phyloP scores from a whole-genome alignment of 2,329 filamentous ascomycete species.

The Teratosphaeriaceae sp. region DNA sequence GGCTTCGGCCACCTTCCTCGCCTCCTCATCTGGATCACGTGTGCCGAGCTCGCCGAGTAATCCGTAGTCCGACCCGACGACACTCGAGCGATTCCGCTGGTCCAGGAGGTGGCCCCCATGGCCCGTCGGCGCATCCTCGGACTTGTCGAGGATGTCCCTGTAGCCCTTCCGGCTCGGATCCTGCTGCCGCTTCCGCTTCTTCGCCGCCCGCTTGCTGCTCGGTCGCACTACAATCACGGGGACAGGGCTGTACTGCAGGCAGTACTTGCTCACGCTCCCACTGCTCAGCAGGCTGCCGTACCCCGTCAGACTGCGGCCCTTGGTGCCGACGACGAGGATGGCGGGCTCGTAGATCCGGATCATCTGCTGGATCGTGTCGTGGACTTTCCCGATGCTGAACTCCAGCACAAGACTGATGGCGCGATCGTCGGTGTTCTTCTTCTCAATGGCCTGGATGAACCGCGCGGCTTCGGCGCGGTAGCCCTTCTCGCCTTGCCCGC shows the following conservation, averaged over 20 bases:
- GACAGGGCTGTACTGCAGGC: slow-evolving; percentile 85
- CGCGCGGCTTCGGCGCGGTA: slow-evolving; percentile 71
- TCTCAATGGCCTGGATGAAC: slow-evolving; percentile 68
- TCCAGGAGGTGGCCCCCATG: slow-evolving; percentile 50
- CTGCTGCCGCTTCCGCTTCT: slow-evolving; percentile 75
- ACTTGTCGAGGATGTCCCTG: slow-evolving; percentile 66
- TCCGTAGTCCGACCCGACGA: slow-evolving; percentile 33
- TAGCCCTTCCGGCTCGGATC: slow-evolving; percentile 73
- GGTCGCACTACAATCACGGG: slow-evolving; percentile 89
- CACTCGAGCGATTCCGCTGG: slow-evolving; percentile 40
- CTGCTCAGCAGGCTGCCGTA: slow-evolving; percentile 73
- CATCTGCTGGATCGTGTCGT: slow-evolving; percentile 84
- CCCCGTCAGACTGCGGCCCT: slow-evolving; percentile 75
- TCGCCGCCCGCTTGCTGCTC: slow-evolving; percentile 79
- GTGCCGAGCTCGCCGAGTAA: slow-evolving; percentile 24
- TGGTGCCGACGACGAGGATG: slow-evolving; percentile 84
- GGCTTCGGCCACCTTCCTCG: slow-evolving; percentile 34
- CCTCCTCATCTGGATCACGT: slow-evolving; percentile 29
- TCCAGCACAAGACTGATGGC: slow-evolving; percentile 82
- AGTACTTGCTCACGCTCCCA: slow-evolving; percentile 90
- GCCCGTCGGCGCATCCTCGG: slow-evolving; percentile 30
- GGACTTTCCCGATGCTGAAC: slow-evolving; percentile 81
- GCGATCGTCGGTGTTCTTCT: slow-evolving; percentile 73
- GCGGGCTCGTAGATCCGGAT: slow-evolving; percentile 89
- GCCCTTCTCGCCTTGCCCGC: slow-evolving; percentile 41